Evolutionary conservation across 768 basidiomycete genomes (phyloP).

Genomic region (Dacryopinax spathularia): DNA sequence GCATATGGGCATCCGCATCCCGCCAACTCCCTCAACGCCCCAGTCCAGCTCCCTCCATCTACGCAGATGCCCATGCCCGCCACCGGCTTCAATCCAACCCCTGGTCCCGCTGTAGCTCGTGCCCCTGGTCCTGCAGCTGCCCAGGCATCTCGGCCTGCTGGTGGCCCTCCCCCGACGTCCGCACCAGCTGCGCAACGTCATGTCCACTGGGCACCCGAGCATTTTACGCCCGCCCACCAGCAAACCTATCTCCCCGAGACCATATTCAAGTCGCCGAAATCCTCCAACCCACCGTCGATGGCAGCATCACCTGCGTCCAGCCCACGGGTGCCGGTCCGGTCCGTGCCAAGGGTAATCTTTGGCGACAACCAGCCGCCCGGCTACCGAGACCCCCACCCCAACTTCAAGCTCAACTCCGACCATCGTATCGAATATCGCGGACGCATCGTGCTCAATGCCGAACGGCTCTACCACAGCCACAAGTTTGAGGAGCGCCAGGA

Average conservation of each 20-base stretch:
- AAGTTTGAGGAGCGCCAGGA: not conserved
- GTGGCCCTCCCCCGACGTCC: not conserved
- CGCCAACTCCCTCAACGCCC: not conserved
- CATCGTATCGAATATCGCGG: not conserved
- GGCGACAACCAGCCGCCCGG: not conserved
- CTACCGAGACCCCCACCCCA: not conserved
- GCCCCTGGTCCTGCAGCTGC: not conserved
- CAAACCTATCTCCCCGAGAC: not conserved
- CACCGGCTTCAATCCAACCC: too few relatives aligned
- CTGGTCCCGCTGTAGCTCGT: too few relatives aligned
- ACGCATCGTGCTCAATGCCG: not conserved
- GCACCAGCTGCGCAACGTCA: too few relatives aligned
- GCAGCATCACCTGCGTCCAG: not conserved
- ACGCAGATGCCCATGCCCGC: too few relatives aligned
- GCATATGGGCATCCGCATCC: not conserved
- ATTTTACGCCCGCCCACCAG: not conserved
- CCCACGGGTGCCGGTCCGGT: not conserved
- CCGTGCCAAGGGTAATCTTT: not conserved
- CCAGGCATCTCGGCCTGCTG: not conserved
- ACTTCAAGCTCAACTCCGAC: not conserved
- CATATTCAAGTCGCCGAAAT: not conserved
- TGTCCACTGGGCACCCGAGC: not conserved
- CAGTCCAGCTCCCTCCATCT: not conserved
- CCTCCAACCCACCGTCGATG: not conserved
- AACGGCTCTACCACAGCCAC: not conserved